Percentiles rank a stretch among this genome's conserved stretches.
These are phyloP conservation scores for Trichothecium sympodiale DNA, from an alignment of 2,329 filamentous ascomycete species.

Conservation along the genomic window DNA sequence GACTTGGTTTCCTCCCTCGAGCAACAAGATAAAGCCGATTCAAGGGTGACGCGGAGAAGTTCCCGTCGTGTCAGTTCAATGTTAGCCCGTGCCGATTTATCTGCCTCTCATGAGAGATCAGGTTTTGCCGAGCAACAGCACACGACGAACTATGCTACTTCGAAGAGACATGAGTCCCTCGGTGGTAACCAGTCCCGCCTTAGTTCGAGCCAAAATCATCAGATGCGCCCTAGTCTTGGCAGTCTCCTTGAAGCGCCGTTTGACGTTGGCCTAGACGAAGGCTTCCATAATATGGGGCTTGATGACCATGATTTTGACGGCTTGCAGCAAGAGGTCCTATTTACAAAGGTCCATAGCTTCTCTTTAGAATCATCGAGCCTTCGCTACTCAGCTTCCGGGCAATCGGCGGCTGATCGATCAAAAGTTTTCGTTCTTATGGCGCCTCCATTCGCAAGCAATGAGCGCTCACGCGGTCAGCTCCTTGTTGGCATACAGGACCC, in stretches of 20 bases:
- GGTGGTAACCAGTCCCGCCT: constrained; percentile 28
- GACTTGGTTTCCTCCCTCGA: constrained; percentile 64
- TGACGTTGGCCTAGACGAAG: constrained; percentile 60
- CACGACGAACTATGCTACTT: constrained; percentile 22
- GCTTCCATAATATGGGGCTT: constrained; percentile 60
- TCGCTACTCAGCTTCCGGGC: constrained; percentile 44
- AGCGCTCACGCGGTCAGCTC: constrained; percentile 41
- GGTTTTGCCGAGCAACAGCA: constrained; percentile 61
- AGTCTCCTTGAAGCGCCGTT: constrained; percentile 59
- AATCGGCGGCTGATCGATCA: constrained; percentile 41
- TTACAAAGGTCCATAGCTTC: constrained; percentile 60
- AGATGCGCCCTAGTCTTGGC: constrained; percentile 39
- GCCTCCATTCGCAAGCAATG: constrained; percentile 43
- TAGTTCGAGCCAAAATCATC: constrained; percentile 31
- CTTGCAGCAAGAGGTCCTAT: constrained; percentile 59
- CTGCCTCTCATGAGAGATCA: constrained; percentile 69
- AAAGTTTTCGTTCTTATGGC: constrained; percentile 59
- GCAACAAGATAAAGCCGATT: constrained; percentile 46
- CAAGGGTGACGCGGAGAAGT: constrained; percentile 43
- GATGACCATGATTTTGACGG: constrained; percentile 64
- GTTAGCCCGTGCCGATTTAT: constrained; percentile 76
- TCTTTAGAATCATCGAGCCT: constrained; percentile 50
- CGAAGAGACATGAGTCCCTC: constrained; percentile 63
- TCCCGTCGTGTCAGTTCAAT: constrained; percentile 83
- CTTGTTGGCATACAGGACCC: constrained; percentile 61